Conservation (phyloP, 495 filamentous ascomycete genomes). For the Penicillium fimorum region DNA sequence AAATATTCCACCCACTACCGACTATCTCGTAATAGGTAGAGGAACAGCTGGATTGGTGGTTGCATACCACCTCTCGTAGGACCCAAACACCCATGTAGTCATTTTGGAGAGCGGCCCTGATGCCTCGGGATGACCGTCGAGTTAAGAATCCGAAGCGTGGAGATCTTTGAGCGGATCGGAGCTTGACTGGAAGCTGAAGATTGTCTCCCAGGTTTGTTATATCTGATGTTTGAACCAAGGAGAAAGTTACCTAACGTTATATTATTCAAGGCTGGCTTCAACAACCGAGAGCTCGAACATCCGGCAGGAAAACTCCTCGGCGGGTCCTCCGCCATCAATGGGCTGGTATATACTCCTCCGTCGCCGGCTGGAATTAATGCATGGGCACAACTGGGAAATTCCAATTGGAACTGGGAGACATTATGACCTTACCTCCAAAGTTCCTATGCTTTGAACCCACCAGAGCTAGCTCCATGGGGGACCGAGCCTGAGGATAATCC, state of each 20-base stretch:
- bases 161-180: conserved; percentile 40
- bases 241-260: neutral
- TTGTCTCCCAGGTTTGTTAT: conserved; percentile 45
- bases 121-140: conserved; percentile 36
- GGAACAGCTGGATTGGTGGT: conserved; percentile 51
- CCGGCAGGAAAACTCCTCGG: conserved; percentile 32
- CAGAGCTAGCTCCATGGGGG: neutral
- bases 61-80: conserved; percentile 48
- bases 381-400: conserved; percentile 55
- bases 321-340: conserved; percentile 38
- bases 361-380: conserved; percentile 47
- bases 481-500: neutral
- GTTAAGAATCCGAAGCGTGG: conserved; percentile 44
- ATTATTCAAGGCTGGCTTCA: conserved; percentile 19
- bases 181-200: conserved; percentile 55
- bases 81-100: conserved; percentile 39
- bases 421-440: conserved; percentile 45
- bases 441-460: conserved; percentile 9
- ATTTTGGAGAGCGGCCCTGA: conserved; percentile 56
- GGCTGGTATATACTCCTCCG: conserved; percentile 25
- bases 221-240: neutral
- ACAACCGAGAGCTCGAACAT: conserved; percentile 24
- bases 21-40: conserved; percentile 42
- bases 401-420: conserved; percentile 50
- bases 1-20: conserved; percentile 14